phyloP scores from a whole-genome alignment of 2,329 filamentous ascomycete genomes.

The Pseudogymnoascus pannorum region DNA sequence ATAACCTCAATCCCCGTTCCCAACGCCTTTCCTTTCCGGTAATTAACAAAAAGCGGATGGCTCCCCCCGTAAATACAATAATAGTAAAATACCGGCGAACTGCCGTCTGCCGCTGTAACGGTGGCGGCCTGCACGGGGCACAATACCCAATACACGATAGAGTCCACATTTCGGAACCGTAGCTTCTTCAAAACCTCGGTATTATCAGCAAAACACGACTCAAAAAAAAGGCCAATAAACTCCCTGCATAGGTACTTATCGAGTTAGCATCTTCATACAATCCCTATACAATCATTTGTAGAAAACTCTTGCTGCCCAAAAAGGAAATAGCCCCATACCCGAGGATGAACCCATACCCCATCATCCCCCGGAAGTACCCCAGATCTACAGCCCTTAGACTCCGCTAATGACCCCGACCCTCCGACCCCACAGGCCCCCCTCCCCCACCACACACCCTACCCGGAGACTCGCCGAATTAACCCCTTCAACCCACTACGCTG shows the following conservation, averaged over 20 bases:
- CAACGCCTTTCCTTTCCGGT: background rate
- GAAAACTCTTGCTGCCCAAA: background rate
- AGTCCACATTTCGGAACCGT: background rate
- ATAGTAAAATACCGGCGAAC: background rate
- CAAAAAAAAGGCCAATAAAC: background rate
- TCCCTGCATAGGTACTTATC: background rate
- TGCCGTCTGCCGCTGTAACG: background rate
- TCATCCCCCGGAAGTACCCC: background rate
- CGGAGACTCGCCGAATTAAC: background rate
- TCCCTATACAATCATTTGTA: background rate
- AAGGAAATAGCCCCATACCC: background rate
- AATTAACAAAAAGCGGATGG: background rate
- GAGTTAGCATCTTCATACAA: background rate
- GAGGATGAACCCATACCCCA: background rate
- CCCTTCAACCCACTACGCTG: background rate
- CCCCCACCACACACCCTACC: background rate
- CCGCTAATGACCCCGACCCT: background rate
- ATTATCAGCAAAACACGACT: background rate
- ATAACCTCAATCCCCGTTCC: background rate
- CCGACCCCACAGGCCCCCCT: background rate
- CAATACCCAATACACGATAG: too few species aligned
- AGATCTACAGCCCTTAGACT: background rate
- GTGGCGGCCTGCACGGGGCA: background rate
- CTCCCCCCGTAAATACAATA: background rate
- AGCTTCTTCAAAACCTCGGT: background rate